Base-by-base conservation (phyloP, 148 eudicot species). In the Rhododendron vialii region DNA sequence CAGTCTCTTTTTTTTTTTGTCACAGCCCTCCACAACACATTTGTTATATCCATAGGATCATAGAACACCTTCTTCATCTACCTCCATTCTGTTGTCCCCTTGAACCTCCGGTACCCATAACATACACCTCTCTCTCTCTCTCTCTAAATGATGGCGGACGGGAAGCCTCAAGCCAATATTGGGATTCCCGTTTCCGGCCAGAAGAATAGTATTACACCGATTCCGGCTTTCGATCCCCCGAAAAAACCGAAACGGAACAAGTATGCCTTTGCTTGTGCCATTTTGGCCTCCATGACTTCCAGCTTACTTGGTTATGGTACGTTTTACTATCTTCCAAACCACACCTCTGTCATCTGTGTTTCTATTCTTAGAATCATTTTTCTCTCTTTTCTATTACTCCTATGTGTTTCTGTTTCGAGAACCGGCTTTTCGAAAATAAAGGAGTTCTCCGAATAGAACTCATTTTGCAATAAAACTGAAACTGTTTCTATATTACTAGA, bases 251-350 rank as follows among this genome's bases (percentile, higher is more conserved):
- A 89, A 74, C 88, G 89, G 69, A 92, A 92, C 88, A 91, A 87
- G 83, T 92, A 57, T 89, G 94, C 94, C 36, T 74, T 90, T 3
- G 89, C 86, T 59, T 90, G 92, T 87, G 87, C 91, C 26, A 80
- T 90, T 51, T 82, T 92, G 48, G 92, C 91, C 78, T 92, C 92
- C 86, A 89, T 92, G 93, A 86, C 91, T 57, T 90, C 93, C 84
- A 88, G 90, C 84, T 88, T 92, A 82, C 86, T 92, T 11, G 92
- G 93, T 43, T 92, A 92, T 80, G 93, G 93, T 92, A 88, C 76
- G 89, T 35, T 35, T 22, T 47, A 17, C 45, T 41, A 41, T 41
- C 45, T 41, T 41, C 7, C 45, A 41, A 41, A 41, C 45, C 79
- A 12, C 61, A 18, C 7, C 47, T 36, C 5, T 41, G 8, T 41